Base-by-base conservation (phyloP, 2,329 filamentous ascomycete genomes). In the Ceratocystis variospora region DNA sequence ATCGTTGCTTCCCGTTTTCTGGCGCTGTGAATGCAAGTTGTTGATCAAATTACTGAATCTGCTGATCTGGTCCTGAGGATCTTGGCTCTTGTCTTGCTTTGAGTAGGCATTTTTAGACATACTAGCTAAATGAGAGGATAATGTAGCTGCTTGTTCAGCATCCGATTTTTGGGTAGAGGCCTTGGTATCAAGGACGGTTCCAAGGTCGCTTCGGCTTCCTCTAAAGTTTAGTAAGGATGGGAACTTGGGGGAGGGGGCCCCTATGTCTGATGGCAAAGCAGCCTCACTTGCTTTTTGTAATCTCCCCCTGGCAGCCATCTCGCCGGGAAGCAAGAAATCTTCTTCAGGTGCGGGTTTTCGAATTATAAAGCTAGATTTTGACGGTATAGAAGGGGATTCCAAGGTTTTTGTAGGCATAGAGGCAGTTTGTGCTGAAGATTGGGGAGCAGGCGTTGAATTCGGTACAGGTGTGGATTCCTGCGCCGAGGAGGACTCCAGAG, bases 21-120 rank as follows among this genome's bases (percentile, higher is more conserved):
- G 62, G 33, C 66, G 66, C 22, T 67, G 62, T 33, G 45, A 44
- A 41, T 55, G 41, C 5, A 63, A 25, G 7, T 67, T 67, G 25
- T 28, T 61, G 12, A 67, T 53, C 25, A 67, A 45, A 48, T 63
- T 46, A 33, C 64, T 67, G n/a, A 67, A 67, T 28, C 61, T 67
- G 19, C 22, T 46, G 19, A 67, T 67, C 31, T 45, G 37, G 44
- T n/a, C 50, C 44, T 67, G 62, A 5, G 59, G 41, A 3, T 67
- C 53, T 48, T 59, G 28, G 19, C 6, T 15, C 25, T 59, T 15
- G 4, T 31, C 28, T 33, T 8, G 55, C 15, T 37, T 59, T 37
- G 55, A n/a, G 7, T 28, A 59, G 19, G 28, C 31, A 59, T 25
- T 59, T 6, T 59, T 33, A 37, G 25, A 33, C n/a, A 28, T 15